Evolutionary conservation across 306 rosid species (phyloP).

Genomic region (Trifolium dubium): DNA sequence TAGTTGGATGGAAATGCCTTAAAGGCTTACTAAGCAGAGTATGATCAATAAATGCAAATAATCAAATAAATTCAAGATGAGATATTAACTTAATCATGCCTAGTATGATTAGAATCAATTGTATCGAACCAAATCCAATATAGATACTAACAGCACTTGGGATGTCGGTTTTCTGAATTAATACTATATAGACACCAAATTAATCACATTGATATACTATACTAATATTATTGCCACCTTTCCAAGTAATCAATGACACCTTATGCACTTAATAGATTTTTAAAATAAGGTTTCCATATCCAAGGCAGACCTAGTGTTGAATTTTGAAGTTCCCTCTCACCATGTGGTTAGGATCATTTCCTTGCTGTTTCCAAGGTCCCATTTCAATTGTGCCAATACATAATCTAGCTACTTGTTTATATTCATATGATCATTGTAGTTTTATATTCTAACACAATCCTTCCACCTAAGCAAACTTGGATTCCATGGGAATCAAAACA

Average conservation of each 20-base stretch:
- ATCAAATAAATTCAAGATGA: neutral
- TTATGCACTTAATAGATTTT: neutral
- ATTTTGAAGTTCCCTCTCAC: constrained; percentile 46
- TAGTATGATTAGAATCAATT: constrained; percentile 46
- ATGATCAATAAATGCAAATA: constrained; percentile 32
- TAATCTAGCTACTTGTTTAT: constrained; percentile 27
- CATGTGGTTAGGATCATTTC: constrained; percentile 56
- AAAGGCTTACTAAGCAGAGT: constrained; percentile 16
- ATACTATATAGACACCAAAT: neutral
- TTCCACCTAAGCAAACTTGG: constrained; percentile 55
- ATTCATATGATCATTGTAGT: constrained; percentile 20
- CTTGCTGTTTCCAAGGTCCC: constrained; percentile 60
- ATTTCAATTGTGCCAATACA: constrained; percentile 51
- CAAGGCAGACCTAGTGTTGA: constrained; percentile 47
- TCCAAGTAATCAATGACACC: constrained; percentile 62
- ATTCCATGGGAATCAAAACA: constrained; percentile 49
- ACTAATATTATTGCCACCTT: constrained; percentile 53
- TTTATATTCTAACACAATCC: constrained; percentile 56
- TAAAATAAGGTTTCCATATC: constrained; percentile 32
- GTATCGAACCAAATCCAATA: constrained; percentile 61
- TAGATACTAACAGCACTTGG: constrained; percentile 74
- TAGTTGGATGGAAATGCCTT: constrained; percentile 22
- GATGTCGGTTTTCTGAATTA: constrained; percentile 69
- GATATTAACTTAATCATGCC: constrained; percentile 35
- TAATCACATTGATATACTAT: constrained; percentile 39